phyloP scores from a whole-genome alignment of 805 yeast genomes.

The Diddensiella transvaalensis region DNA sequence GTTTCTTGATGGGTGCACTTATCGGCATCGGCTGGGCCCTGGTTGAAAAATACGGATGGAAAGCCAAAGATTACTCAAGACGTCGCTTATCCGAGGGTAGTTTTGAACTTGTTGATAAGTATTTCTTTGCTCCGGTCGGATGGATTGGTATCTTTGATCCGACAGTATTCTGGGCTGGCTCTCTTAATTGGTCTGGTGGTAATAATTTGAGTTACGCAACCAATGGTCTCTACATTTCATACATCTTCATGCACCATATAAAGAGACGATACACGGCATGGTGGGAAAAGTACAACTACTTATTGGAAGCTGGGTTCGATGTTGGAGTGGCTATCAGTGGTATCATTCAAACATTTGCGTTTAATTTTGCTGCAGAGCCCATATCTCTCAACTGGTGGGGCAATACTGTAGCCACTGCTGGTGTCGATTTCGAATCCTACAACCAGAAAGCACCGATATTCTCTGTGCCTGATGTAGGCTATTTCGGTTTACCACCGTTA shows the following conservation, averaged over 20 bases:
- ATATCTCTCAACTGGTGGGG: constrained; percentile 59
- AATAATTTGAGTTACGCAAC: constrained; percentile 35
- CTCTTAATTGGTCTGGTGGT: constrained; percentile 24
- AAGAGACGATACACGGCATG: constrained; percentile 42
- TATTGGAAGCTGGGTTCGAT: constrained; percentile 45
- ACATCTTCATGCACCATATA: constrained; percentile 43
- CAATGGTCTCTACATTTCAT: constrained; percentile 41
- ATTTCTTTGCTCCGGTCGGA: constrained; percentile 1
- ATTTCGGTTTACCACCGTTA: constrained; percentile 18
- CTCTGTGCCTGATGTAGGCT: constrained; percentile 11
- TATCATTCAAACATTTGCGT: constrained; percentile 42
- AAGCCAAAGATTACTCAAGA: constrained; percentile 2
- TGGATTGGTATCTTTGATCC: constrained; percentile 38
- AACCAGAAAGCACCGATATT: constrained; percentile 2
- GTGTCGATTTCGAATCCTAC: constrained; percentile 7
- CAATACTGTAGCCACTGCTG: constrained; percentile 31
- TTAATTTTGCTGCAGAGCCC: constrained; percentile 41
- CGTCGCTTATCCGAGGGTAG: constrained; percentile 13
- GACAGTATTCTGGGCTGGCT: constrained; percentile 44
- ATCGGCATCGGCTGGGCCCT: constrained; percentile 27
- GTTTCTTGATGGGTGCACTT: constrained; percentile 39
- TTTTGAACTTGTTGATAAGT: constrained; percentile 24
- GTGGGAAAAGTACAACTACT: constrained; percentile 54
- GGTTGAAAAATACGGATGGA: constrained; percentile 20
- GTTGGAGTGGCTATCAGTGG: constrained; percentile 53